phyloP scores from a whole-genome alignment of 371 early-diverging fungal species.

The Spiromyces aspiralis region DNA sequence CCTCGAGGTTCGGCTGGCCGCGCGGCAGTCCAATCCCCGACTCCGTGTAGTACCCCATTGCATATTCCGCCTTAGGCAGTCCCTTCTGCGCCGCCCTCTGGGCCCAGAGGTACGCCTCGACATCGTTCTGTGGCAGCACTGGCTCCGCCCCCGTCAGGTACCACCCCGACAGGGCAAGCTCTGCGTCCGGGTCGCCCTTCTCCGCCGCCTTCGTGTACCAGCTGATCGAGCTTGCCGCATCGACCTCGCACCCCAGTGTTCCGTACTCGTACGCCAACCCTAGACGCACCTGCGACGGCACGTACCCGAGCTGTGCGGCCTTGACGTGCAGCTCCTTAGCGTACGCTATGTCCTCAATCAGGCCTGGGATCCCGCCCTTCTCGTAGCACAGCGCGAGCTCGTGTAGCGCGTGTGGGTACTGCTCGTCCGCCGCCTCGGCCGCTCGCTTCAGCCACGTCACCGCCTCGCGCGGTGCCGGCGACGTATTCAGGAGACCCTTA shows the following conservation, averaged over 20 bases:
- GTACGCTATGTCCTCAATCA: constrained; percentile 68
- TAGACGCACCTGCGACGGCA: constrained; percentile 81
- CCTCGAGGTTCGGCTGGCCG: constrained; percentile 44
- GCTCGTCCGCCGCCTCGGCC: constrained; percentile 70
- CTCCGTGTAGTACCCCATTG: constrained; percentile 74
- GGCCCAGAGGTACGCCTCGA: constrained; percentile 79
- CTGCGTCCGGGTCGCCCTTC: constrained; percentile 63
- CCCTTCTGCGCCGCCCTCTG: constrained; percentile 69
- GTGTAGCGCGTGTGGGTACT: constrained; percentile 82
- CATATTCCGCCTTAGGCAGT: constrained; percentile 73
- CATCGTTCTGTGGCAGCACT: constrained; percentile 58
- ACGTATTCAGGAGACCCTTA: constrained; percentile 55
- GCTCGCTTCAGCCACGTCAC: constrained; percentile 88
- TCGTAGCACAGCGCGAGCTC: constrained; percentile 85
- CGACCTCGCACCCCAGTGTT: constrained; percentile 64
- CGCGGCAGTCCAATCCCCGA: constrained; percentile 50
- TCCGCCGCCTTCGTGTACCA: constrained; percentile 93
- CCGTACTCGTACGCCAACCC: constrained; percentile 94
- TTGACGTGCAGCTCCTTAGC: constrained; percentile 76
- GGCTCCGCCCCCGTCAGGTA: constrained; percentile 75
- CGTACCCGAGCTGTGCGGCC: constrained; percentile 86
- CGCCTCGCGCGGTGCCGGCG: constrained; percentile 66
- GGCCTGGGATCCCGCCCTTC: constrained; percentile 50
- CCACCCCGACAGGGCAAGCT: constrained; percentile 78
- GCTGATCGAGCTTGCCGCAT: constrained; percentile 79